These are phyloP conservation scores for Marasmius tenuissimus DNA, from an alignment of 1,284 basidiomycete species.

Conservation along the genomic window DNA sequence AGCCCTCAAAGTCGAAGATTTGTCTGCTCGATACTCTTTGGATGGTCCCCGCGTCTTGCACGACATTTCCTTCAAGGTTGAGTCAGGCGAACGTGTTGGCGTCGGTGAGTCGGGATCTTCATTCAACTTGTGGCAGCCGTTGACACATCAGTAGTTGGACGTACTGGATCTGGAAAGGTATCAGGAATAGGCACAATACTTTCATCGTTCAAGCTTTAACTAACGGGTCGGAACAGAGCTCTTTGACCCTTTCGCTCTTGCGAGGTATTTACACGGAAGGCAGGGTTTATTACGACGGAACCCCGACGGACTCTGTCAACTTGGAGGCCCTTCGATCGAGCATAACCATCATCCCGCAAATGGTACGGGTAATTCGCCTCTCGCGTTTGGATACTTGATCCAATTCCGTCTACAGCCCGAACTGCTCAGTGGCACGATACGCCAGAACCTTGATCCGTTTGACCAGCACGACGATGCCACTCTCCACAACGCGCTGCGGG, in stretches of 20 bases:
- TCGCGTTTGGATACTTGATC: background rate
- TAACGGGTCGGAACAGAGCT: slow-evolving; percentile 31
- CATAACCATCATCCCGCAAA: slow-evolving; percentile 64
- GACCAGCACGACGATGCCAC: slow-evolving; percentile 68
- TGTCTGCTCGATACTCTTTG: slow-evolving; percentile 56
- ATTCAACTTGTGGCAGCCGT: background rate
- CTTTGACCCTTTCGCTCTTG: slow-evolving; percentile 52
- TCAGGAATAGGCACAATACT: slow-evolving; percentile 36
- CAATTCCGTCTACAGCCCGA: slow-evolving; percentile 53
- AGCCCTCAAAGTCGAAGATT: slow-evolving; percentile 58
- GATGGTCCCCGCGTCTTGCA: slow-evolving; percentile 56
- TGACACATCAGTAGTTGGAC: slow-evolving; percentile 48
- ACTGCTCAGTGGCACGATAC: slow-evolving; percentile 57
- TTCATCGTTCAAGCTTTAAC: background rate
- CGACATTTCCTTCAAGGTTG: slow-evolving; percentile 53
- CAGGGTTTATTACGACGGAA: slow-evolving; percentile 51
- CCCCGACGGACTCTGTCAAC: slow-evolving; percentile 51
- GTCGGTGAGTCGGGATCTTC: slow-evolving; percentile 38
- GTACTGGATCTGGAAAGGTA: slow-evolving; percentile 77
- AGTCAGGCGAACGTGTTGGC: slow-evolving; percentile 62
- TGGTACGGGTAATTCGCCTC: slow-evolving; percentile 33
- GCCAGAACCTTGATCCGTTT: slow-evolving; percentile 72
- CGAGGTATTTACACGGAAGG: slow-evolving; percentile 61
- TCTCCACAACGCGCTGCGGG: slow-evolving; percentile 53
- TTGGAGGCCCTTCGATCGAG: slow-evolving; percentile 62